Percentiles rank a stretch among this genome's conserved stretches.
Conservation (phyloP, 2,329 filamentous ascomycete species). For the Fusarium sulawesiense region DNA sequence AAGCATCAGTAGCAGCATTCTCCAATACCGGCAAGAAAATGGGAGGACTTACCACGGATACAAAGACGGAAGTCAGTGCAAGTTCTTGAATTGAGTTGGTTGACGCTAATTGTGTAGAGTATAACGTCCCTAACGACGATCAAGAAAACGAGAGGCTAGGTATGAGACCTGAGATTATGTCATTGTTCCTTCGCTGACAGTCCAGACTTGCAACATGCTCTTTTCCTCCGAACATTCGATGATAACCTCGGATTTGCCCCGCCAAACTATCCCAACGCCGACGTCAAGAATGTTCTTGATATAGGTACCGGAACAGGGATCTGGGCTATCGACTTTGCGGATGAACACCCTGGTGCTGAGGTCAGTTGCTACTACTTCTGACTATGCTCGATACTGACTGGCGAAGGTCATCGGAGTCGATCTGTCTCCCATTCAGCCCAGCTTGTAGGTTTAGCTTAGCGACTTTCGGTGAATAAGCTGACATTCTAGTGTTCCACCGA, state of each 20-base stretch:
- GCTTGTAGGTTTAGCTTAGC: neutral
- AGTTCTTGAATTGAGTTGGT: accelerated
- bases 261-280: neutral
- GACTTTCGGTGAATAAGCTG: neutral
- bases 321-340: constrained; percentile 22
- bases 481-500: neutral
- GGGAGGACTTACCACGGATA: constrained; percentile 25
- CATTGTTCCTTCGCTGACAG: neutral
- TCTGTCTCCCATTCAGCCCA: constrained; percentile 11
- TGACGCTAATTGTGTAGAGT: neutral
- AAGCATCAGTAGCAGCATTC: constrained; percentile 23
- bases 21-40: constrained; percentile 23
- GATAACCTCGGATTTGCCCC: constrained; percentile 16
- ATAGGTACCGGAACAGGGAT: constrained; percentile 27
- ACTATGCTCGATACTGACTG: neutral
- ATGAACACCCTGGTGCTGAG: constrained; percentile 18
- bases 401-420: neutral
- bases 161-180: neutral
- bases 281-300: constrained; percentile 19
- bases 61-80: constrained; percentile 24
- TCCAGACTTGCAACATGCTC: constrained; percentile 21
- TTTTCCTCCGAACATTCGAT: constrained; percentile 21
- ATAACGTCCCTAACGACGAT: constrained; percentile 24
- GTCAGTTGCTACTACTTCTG: too few species aligned
- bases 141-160: constrained; percentile 29